phyloP scores from a whole-genome alignment of 2,329 filamentous ascomycete species.

The Fusarium vanettenii region DNA sequence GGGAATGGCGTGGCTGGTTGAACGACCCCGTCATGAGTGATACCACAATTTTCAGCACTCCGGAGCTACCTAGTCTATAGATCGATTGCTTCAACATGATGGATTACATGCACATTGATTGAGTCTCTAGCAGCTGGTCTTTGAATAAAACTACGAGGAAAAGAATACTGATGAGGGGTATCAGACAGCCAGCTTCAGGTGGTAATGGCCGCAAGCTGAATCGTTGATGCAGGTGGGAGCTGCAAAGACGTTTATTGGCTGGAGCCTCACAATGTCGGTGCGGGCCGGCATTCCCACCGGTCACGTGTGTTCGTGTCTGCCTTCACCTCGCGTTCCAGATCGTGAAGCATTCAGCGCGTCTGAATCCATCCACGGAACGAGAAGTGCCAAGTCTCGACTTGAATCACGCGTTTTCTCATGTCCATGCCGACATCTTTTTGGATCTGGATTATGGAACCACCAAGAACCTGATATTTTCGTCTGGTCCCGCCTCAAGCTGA shows the following conservation, averaged over 20 bases:
- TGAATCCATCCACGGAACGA: neutral
- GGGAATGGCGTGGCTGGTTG: constrained; percentile 39
- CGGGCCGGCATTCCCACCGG: neutral
- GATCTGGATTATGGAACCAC: neutral
- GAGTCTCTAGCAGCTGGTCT: constrained; percentile 6
- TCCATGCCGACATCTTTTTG: neutral
- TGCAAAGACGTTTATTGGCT: constrained; percentile 31
- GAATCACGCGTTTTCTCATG: neutral
- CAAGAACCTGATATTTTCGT: neutral
- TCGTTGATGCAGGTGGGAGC: constrained; percentile 23
- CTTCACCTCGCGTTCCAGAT: neutral
- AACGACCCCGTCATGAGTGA: constrained; percentile 44
- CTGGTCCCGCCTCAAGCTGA: neutral
- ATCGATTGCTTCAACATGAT: constrained; percentile 39
- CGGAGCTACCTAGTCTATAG: constrained; percentile 44
- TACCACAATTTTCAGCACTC: constrained; percentile 44
- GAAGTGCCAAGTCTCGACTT: neutral
- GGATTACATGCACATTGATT: neutral
- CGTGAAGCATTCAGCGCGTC: constrained; percentile 25
- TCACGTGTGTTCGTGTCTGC: constrained; percentile 43
- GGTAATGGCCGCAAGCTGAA: neutral
- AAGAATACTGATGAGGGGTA: constrained; percentile 7
- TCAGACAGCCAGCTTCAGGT: constrained; percentile 1
- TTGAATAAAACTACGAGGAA: constrained; percentile 19
- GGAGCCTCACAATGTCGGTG: constrained; percentile 3